Evolutionary conservation across 805 yeast genomes (phyloP).

Genomic region (Brettanomyces bruxellensis): DNA sequence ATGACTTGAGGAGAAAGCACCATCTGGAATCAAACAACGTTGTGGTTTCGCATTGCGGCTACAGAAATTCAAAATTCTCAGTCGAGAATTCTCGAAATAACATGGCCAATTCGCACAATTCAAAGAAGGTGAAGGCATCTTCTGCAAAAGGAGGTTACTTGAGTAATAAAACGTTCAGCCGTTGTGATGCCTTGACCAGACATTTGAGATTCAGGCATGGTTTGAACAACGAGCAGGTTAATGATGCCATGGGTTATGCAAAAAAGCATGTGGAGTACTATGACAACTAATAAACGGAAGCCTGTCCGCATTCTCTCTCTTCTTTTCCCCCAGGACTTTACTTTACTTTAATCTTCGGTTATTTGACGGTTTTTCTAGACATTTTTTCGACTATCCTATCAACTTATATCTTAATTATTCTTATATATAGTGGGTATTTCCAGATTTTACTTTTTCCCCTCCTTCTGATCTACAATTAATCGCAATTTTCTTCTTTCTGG

Average conservation of each 20-base stretch:
- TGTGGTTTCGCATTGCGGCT: constrained; percentile 26
- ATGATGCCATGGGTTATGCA: constrained; percentile 63
- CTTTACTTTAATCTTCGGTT: too few relatives aligned
- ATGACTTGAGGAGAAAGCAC: constrained; percentile 40
- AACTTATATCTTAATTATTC: too few relatives aligned
- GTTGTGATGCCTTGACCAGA: constrained; percentile 90
- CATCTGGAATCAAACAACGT: constrained; percentile 36
- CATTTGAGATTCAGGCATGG: constrained; percentile 91
- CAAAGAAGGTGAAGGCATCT: constrained; percentile 29
- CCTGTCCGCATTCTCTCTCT: not conserved
- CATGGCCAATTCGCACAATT: constrained; percentile 22
- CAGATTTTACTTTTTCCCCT: too few relatives aligned
- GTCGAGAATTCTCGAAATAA: constrained; percentile 21
- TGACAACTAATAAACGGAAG: constrained; percentile 13
- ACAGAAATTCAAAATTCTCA: constrained; percentile 19
- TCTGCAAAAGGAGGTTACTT: constrained; percentile 19
- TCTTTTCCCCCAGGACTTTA: not conserved
- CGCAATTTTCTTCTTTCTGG: too few relatives aligned
- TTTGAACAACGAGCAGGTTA: constrained; percentile 54
- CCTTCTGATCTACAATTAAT: too few relatives aligned
- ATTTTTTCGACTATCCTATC: too few relatives aligned
- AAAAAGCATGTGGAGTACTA: constrained; percentile 67
- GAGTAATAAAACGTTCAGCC: constrained; percentile 65
- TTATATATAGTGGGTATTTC: too few relatives aligned
- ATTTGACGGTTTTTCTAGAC: too few relatives aligned